Evolutionary conservation across 257 asterid species (phyloP), one percentile per base, ranked within the genome.

Genomic region (Solanum bulbocastanum): DNA sequence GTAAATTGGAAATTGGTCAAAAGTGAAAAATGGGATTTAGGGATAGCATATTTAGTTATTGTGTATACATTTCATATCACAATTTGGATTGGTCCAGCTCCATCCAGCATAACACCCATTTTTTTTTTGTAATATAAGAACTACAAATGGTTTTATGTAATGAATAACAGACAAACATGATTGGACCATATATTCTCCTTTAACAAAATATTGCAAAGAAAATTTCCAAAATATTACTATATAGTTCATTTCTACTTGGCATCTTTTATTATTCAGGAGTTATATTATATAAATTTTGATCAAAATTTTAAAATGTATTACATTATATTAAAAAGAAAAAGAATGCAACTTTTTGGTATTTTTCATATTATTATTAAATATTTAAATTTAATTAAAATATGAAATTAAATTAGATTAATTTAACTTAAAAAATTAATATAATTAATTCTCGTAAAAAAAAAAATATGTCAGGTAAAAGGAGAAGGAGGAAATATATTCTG

Each of bases 1-100:
- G 84, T 12, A 79, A 79, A 25, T 42, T 25, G 62, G 14, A 79
- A 44, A 25, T 79, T 49, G 16, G 62, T 44, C 85, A 78, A 76
- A 39, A 40, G 60, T 76, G 36, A 40, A 40, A 35, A 13, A 25
- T 76, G 58, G 58, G 58, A 62, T 62, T 20, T 56, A 2, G 25
- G 66, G 14, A 42, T 42, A 42, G 27, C 32, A 65, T 25, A 6
- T n/a, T 65, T 14, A n/a, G 4, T 62, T 7, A 0, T 58, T 10
- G 15, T 9, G 30, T 36, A 36, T 36, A 9, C 10, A 73, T 73
- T 44, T 44, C 52, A 13, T 13, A 44, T 36, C 12, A 20, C 56
- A 37, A 75, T 39, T 66, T 44, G 32, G 56, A 12, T 75, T 75
- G 56, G 83, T 37, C 83, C 40, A 69, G 39, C n/a, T 18, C 25